A percentile compares a stretch with the other conserved stretches of the same genome.
These are phyloP conservation scores for Mortierella sp. DNA, from an alignment of 371 early-diverging fungal genomes.

Conservation along the genomic window DNA sequence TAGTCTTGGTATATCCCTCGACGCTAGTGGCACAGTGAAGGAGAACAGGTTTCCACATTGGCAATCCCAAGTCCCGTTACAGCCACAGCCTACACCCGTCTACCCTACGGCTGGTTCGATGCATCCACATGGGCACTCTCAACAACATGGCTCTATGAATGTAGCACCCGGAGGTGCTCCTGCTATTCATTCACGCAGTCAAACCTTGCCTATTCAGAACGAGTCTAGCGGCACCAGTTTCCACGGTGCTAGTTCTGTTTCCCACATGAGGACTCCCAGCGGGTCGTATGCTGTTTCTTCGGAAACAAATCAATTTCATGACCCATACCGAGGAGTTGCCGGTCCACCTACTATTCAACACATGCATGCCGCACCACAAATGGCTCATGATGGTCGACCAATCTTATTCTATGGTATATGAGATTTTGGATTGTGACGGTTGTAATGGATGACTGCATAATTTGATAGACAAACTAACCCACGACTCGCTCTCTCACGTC, in stretches of 20 bases:
- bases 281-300: conserved; percentile 1
- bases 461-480: too few relatives aligned
- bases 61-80: conserved; percentile 35
- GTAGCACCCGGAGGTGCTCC: not conserved
- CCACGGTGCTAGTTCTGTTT: not conserved
- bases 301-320: conserved; percentile 2
- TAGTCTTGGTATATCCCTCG: conserved; percentile 39
- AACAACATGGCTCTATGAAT: not conserved
- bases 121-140: not conserved
- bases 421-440: not conserved
- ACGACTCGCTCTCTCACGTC: too few relatives aligned
- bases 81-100: conserved; percentile 7
- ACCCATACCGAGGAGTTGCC: conserved; percentile 8
- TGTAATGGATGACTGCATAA: not conserved
- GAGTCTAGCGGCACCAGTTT: not conserved
- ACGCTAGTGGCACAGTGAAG: conserved; percentile 42
- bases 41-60: conserved; percentile 51
- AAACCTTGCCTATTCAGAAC: conserved; percentile 27
- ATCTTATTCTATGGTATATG: conserved; percentile 48
- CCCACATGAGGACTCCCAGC: conserved; percentile 10
- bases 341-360: not conserved
- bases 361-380: not conserved
- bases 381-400: conserved; percentile 32
- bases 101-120: not conserved
- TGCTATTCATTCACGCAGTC: conserved; percentile 12